A percentile compares a stretch with the other conserved stretches of the same genome.
Evolutionary conservation across 139 green algal genomes (phyloP).

Genomic region (Monoraphidium neglectum): DNA sequence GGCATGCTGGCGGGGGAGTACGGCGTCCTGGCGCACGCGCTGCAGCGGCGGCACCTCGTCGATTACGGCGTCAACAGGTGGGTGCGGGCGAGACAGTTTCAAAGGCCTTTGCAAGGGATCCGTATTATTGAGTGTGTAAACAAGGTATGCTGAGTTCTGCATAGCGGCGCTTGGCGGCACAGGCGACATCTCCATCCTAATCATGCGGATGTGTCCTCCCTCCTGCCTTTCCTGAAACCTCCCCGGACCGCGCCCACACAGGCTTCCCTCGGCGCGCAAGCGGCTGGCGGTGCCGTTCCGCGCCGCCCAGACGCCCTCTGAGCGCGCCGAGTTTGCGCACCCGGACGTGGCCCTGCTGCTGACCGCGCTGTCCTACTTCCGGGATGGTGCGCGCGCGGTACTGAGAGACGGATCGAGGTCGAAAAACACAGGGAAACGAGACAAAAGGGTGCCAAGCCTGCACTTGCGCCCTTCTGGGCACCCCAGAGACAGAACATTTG

Average conservation of each 20-base stretch:
- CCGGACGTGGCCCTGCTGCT: conserved; percentile 56
- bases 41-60: conserved; percentile 44
- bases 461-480: not conserved
- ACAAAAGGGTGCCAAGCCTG: not conserved
- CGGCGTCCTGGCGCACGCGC: conserved; percentile 52
- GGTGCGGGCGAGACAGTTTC: not conserved
- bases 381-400: conserved; percentile 38
- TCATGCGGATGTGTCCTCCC: no score
- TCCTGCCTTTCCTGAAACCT: not conserved
- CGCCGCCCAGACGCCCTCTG: conserved; percentile 39
- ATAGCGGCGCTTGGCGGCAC: not conserved
- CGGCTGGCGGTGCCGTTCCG: conserved; percentile 54
- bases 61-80: conserved; percentile 49
- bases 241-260: conserved; percentile 9
- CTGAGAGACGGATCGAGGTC: conserved; percentile 4
- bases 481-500: not conserved
- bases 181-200: no score
- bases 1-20: conserved; percentile 55
- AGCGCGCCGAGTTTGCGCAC: conserved; percentile 56
- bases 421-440: not conserved
- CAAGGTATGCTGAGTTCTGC: not conserved
- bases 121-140: no score
- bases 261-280: conserved; percentile 33
- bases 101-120: no score
- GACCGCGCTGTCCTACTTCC: conserved; percentile 52